Base-by-base conservation (phyloP, 257 asterid genomes). In the Salvia miltiorrhiza region DNA sequence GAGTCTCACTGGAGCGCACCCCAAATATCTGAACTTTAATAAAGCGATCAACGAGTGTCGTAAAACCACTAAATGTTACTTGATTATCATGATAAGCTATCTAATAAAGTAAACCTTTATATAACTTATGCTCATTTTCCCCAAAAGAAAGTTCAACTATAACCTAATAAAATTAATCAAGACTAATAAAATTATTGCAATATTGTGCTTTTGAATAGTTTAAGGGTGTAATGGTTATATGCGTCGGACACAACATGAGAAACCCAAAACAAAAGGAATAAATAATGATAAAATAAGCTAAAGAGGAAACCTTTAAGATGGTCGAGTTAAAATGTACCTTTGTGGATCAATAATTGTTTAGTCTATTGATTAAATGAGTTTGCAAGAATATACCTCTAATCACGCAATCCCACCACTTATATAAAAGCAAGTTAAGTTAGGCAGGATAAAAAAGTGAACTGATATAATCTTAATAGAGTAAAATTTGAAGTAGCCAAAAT, bases 311-410 rank as follows among this genome's bases (percentile, higher is more conserved):
- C 14, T 74, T 63, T 47, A 47, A 71, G 70, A 63, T 70, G 50
- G 73, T 78, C 71, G 57, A 73, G 89, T 80, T 82, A 80, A 79
- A 82, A 78, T 77, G 76, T 21, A 67, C 75, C 88, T 86, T 84
- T 84, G 77, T 41, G 78, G 68, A 72, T 71, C 90, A 82, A 82
- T 86, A 70, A 84, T 86, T 82, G 82, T 73, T 55, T 76, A 72
- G 52, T 59, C 44, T 69, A 54, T 47, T 44, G 56, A 58, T 73
- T 68, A 77, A 67, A 26, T 67, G 32, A 26, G 13, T n/a, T 47
- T 49, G 9, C n/a, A n/a, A 13, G 61, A 66, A 52, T 77, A 72
- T 70, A 4, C 14, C 60, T 63, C 72, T 35, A 47, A 64, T 56
- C 64, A 37, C 63, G n/a, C 43, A 39, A 67, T 33, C 53, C 69